These are phyloP conservation scores for Sarcomyxa edulis DNA, from an alignment of 768 basidiomycete genomes.

Conservation along the genomic window DNA sequence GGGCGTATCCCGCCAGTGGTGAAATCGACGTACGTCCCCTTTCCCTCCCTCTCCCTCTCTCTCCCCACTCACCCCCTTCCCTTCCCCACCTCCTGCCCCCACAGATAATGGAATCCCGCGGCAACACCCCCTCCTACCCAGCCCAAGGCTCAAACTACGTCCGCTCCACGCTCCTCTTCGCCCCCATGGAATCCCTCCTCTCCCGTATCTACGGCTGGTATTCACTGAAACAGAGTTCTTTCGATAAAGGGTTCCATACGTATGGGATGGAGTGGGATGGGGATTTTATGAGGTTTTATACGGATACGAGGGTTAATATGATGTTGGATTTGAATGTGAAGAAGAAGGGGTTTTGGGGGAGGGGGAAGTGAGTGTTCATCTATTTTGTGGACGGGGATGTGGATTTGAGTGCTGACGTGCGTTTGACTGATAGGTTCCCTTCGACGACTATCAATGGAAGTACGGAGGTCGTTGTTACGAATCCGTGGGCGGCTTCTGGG, in stretches of 20 bases:
- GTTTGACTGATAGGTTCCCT: constrained; percentile 52
- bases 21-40: constrained; percentile 40
- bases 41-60: constrained; percentile 18
- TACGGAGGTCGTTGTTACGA: constrained; percentile 42
- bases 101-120: constrained; percentile 51
- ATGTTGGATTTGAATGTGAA: constrained; percentile 53
- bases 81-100: constrained; percentile 29
- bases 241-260: constrained; percentile 60
- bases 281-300: constrained; percentile 66
- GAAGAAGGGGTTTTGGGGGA: constrained; percentile 57
- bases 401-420: background rate
- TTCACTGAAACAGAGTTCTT: constrained; percentile 43
- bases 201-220: constrained; percentile 40
- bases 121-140: constrained; percentile 51
- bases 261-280: constrained; percentile 77
- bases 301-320: constrained; percentile 64
- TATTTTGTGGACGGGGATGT: constrained; percentile 45
- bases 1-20: constrained; percentile 54
- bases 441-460: constrained; percentile 52
- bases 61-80: background rate
- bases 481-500: constrained; percentile 64
- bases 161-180: constrained; percentile 25
- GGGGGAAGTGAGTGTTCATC: constrained; percentile 35
- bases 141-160: constrained; percentile 33
- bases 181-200: constrained; percentile 8